phyloP scores from a whole-genome alignment of 2,329 filamentous ascomycete species.

The Talaromyces sp. region DNA sequence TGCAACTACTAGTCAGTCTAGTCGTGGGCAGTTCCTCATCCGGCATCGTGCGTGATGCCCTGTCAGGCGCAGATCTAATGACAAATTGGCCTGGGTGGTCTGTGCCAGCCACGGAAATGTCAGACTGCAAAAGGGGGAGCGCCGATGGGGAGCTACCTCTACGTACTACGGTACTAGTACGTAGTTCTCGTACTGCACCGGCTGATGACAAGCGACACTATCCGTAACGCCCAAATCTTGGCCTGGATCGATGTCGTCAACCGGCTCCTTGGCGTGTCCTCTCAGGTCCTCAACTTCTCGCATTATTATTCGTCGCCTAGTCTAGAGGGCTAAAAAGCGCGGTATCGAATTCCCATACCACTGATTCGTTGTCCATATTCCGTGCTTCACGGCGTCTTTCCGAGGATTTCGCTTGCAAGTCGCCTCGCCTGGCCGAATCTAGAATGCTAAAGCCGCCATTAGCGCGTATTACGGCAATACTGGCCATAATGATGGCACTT shows the following conservation, averaged over 20 bases:
- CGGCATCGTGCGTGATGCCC: background rate
- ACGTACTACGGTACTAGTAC: no score
- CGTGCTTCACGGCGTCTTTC: background rate
- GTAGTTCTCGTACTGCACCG: no score
- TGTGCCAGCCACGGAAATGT: background rate
- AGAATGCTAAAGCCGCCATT: background rate
- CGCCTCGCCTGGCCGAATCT: background rate
- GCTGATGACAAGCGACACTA: background rate
- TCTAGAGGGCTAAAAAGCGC: background rate
- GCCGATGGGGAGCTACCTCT: no score
- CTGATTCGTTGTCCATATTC: background rate
- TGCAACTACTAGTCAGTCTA: background rate
- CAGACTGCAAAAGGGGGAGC: background rate
- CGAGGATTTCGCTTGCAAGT: background rate
- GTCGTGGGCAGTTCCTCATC: background rate
- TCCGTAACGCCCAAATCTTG: background rate
- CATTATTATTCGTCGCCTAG: background rate
- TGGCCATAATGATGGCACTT: background rate
- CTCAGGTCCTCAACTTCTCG: background rate
- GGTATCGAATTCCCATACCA: background rate
- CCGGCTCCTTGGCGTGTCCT: no score
- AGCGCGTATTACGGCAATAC: background rate
- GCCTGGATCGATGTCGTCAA: background rate
- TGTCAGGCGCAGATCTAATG: background rate
- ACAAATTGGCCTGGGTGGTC: background rate